phyloP scores from a whole-genome alignment of 352 stramenopile species.

The Globisporangium acanthophoron region DNA sequence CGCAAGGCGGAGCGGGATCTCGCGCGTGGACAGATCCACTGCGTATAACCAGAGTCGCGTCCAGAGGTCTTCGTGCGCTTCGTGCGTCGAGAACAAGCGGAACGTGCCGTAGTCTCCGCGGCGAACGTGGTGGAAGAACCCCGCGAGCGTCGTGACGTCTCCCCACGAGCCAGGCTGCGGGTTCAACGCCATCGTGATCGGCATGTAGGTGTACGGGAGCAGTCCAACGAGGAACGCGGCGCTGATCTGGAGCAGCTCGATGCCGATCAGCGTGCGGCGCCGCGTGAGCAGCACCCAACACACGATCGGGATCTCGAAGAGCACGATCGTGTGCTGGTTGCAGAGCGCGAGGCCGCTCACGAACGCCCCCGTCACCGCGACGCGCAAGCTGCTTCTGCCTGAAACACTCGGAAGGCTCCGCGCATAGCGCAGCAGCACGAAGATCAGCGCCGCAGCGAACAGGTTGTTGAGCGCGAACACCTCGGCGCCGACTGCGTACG shows the following conservation, averaged over 20 bases:
- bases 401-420: conserved; percentile 4
- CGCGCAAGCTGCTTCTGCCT: conserved; percentile 4
- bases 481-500: conserved; percentile 92
- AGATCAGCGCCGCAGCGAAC: conserved; percentile 79
- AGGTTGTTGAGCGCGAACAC: conserved; percentile 97
- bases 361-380: conserved; percentile 67
- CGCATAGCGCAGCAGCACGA: conserved; percentile 49
- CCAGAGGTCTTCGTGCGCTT: conserved; percentile 57
- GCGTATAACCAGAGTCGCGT: conserved; percentile 69
- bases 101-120: conserved; percentile 94
- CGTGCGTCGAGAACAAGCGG: conserved; percentile 83
- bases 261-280: conserved; percentile 20
- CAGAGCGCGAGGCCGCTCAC: conserved; percentile 90
- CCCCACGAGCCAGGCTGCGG: conserved; percentile 91
- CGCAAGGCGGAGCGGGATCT: conserved; percentile 46
- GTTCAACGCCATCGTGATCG: conserved; percentile 50
- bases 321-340: conserved; percentile 95
- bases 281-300: conserved; percentile 63
- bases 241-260: conserved; percentile 36
- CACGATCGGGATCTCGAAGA: conserved; percentile 89
- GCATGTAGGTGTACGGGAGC: conserved; percentile 79
- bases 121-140: conserved; percentile 90
- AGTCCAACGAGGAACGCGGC: conserved; percentile 76
- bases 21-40: conserved; percentile 48
- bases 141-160: conserved; percentile 74